Evolutionary conservation across 768 basidiomycete species (phyloP), one percentile per base, ranked within the genome.

Genomic region (Lactifluus echinatus): DNA sequence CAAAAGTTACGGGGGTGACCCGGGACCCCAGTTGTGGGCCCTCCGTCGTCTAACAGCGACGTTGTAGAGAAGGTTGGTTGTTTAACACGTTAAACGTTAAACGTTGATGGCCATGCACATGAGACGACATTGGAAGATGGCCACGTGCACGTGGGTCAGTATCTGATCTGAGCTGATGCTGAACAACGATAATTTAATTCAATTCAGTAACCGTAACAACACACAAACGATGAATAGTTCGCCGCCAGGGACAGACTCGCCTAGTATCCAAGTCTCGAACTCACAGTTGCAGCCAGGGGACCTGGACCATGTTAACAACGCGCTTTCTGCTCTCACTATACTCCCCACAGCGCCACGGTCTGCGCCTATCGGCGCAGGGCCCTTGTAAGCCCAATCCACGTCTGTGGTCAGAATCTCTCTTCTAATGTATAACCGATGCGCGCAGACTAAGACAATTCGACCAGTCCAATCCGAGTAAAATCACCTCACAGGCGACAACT

Each of bases 371-470:
- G 83, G 84, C 19, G 88, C 87, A 51, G 85, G 87, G 4, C 80
- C 83, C n/a, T 81, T 87, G 86, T 88, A 57, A 67, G 79, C 71
- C 12, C 47, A 19, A 36, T 31, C 21, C 42, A 36, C 29, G 23
- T 58, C 42, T 44, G 37, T 28, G 11, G 23, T 34, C 28, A 23
- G 21, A 34, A 33, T 42, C 19, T 14, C 19, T 51, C 26, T 26
- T n/a, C n/a, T n/a, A 21, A 1, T 14, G 21, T 46, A 36, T n/a
- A 43, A 63, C 23, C 28, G 8, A 54, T 15, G 17, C 53, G 11
- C 11, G 11, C 57, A 90, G 87, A 83, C 70, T 91, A 63, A 89
- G 87, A 74, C 76, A 78, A 63, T 92, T 90, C 64, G 89, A 92
- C 68, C 76, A 87, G 69, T 86, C 87, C 40, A 76, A 82, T 21